These are phyloP conservation scores for Cyanodermella asteris DNA, from an alignment of 2,329 filamentous ascomycete species.

Conservation along the genomic window DNA sequence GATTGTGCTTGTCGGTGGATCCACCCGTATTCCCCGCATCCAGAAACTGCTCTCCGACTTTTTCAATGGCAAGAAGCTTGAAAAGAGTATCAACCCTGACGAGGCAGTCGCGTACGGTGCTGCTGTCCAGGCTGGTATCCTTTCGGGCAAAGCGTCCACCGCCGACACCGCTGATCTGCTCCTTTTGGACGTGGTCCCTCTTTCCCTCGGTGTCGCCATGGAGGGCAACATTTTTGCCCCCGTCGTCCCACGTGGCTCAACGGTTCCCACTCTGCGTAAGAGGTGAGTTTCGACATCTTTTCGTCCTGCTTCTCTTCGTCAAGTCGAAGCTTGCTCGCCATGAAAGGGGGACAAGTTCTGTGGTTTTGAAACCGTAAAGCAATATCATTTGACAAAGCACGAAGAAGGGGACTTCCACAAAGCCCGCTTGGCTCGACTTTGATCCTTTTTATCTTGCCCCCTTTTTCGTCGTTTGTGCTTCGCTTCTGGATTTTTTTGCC, in stretches of 20 bases:
- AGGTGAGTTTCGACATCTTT: conserved; percentile 11
- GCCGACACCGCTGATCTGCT: conserved; percentile 88
- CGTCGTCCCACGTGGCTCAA: conserved; percentile 61
- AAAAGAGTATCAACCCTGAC: conserved; percentile 99
- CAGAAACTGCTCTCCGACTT: conserved; percentile 98
- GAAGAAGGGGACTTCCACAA: no score
- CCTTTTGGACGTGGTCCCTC: conserved; percentile 84
- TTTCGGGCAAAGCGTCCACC: conserved; percentile 92
- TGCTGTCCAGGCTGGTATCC: conserved; percentile 94
- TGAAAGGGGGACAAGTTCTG: no score
- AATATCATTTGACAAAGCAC: no score
- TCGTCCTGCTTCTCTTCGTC: no score
- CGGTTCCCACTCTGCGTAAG: conserved; percentile 67
- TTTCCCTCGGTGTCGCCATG: conserved; percentile 97
- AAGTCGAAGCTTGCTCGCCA: no score
- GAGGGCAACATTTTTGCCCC: conserved; percentile 98
- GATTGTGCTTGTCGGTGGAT: conserved; percentile 97
- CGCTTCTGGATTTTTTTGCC: conserved; percentile 4
- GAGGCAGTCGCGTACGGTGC: conserved; percentile 98
- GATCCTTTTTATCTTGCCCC: no score
- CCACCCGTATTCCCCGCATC: conserved; percentile 94
- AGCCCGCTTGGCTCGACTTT: no score
- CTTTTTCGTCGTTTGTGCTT: conserved; percentile 3
- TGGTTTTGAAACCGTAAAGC: no score
- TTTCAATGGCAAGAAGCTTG: conserved; percentile 99